Percentiles rank a stretch among this genome's conserved stretches.
Conservation (phyloP, 2,329 filamentous ascomycete species). For the Cercospora nicotianae region DNA sequence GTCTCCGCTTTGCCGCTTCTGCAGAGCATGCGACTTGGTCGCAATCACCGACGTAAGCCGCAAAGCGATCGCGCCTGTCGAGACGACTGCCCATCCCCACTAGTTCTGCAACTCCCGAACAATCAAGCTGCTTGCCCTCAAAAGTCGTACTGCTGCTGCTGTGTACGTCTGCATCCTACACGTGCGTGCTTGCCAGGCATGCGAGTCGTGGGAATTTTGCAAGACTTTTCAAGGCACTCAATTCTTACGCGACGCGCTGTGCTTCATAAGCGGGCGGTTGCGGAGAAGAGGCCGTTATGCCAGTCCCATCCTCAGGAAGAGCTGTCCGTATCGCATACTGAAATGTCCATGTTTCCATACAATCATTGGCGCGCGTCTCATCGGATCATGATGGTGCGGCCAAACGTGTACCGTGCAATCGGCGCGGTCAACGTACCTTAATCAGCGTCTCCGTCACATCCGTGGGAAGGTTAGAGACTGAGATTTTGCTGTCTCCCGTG, state of each 20-base stretch:
- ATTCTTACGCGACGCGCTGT: conserved; percentile 14
- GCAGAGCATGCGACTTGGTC: neutral
- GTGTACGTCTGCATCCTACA: conserved; percentile 29
- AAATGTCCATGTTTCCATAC: conserved; percentile 14
- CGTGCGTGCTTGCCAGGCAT: conserved; percentile 35
- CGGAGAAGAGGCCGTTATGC: conserved; percentile 19
- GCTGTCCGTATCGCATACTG: conserved; percentile 11
- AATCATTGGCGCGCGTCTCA: conserved; percentile 18
- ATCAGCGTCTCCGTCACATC: conserved; percentile 97
- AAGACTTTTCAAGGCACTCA: conserved; percentile 18
- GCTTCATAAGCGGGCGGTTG: conserved; percentile 25
- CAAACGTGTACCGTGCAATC: conserved; percentile 43
- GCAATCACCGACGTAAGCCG: neutral
- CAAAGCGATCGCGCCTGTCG: neutral
- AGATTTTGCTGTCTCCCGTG: conserved; percentile 86
- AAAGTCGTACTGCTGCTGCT: conserved; percentile 17
- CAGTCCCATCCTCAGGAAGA: conserved; percentile 11
- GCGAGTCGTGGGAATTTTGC: conserved; percentile 26
- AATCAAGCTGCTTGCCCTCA: conserved; percentile 26
- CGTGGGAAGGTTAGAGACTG: conserved; percentile 97
- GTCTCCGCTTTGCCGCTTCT: neutral
- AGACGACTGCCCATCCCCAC: neutral
- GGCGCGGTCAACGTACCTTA: conserved; percentile 98
- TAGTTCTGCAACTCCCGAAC: neutral
- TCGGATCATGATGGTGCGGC: conserved; percentile 32